Conservation (phyloP, 257 asterid species). For the Penstemon barbatus region DNA sequence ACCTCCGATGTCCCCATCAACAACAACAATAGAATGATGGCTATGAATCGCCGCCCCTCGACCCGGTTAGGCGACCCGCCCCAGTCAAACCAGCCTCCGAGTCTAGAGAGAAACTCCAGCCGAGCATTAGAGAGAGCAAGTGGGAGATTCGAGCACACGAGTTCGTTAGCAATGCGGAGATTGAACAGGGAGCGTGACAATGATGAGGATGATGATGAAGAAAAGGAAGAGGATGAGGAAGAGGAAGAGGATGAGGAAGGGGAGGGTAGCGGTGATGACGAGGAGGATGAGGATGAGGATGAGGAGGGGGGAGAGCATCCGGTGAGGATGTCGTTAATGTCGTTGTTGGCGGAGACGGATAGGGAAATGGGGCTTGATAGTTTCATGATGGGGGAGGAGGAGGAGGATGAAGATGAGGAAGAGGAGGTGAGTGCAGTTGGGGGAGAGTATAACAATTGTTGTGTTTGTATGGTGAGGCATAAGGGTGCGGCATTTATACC, state of each 20-base stretch:
- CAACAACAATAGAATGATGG: slow-evolving; percentile 25
- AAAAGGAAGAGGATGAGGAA: slow-evolving; percentile 17
- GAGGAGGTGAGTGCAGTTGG: slow-evolving; percentile 21
- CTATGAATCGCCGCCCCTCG: slow-evolving; percentile 42
- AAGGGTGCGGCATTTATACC: slow-evolving; percentile 73
- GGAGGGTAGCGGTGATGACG: slow-evolving; percentile 10
- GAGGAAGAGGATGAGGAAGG: slow-evolving; percentile 27
- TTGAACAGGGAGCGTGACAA: slow-evolving; percentile 24
- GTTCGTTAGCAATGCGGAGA: slow-evolving; percentile 31
- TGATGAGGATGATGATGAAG: slow-evolving; percentile 5
- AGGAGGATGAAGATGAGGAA: slow-evolving; percentile 34
- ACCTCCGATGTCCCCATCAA: slow-evolving; percentile 63
- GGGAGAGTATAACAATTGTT: slow-evolving; percentile 41
- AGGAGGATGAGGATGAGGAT: slow-evolving; percentile 11
- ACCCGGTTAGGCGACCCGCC: slow-evolving; percentile 30
- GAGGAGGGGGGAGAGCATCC: slow-evolving; percentile 28
- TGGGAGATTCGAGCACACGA: slow-evolving; percentile 36
- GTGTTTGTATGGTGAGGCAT: slow-evolving; percentile 84
- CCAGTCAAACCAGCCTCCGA: slow-evolving; percentile 30
- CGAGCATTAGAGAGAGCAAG: slow-evolving; percentile 35
- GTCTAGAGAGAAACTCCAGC: slow-evolving; percentile 39
- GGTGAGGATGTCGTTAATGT: slow-evolving; percentile 73
- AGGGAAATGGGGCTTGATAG: slow-evolving; percentile 57
- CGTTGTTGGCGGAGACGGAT: slow-evolving; percentile 69
- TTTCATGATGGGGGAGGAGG: slow-evolving; percentile 49